Evolutionary conservation across 2,329 filamentous ascomycete genomes (phyloP).

Genomic region (Cylindrodendrum hubeiense): DNA sequence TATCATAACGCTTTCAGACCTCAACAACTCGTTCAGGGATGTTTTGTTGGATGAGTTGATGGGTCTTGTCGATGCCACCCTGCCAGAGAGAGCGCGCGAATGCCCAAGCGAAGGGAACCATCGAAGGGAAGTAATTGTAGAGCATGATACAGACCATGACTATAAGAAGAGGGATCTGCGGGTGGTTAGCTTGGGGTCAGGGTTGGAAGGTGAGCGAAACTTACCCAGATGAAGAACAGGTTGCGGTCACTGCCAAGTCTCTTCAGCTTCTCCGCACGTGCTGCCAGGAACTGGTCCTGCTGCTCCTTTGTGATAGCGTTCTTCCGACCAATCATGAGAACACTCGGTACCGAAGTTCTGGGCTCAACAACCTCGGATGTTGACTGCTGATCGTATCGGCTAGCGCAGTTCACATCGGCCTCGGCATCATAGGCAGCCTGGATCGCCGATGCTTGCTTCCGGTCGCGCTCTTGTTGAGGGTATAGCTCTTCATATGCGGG

Average conservation of each 20-base stretch:
- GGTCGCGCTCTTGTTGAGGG: conserved; percentile 66
- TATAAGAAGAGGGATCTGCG: conserved; percentile 63
- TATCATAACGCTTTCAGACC: conserved; percentile 39
- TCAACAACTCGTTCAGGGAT: conserved; percentile 43
- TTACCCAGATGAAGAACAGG: conserved; percentile 77
- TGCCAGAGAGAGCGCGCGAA: conserved; percentile 49
- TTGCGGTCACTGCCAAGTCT: conserved; percentile 73
- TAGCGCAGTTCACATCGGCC: conserved; percentile 69
- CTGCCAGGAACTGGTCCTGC: conserved; percentile 72
- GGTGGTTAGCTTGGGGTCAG: conserved; percentile 33
- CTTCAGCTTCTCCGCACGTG: conserved; percentile 73
- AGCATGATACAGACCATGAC: conserved; percentile 63
- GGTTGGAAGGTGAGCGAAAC: conserved; percentile 33
- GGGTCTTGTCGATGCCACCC: conserved; percentile 43
- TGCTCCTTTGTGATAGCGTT: conserved; percentile 74
- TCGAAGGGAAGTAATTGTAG: conserved; percentile 64
- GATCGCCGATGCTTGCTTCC: conserved; percentile 69
- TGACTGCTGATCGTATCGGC: conserved; percentile 62
- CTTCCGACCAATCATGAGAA: conserved; percentile 73
- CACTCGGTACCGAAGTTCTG: conserved; percentile 54
- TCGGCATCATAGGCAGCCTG: conserved; percentile 69
- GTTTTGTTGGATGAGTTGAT: conserved; percentile 44
- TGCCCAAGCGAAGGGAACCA: conserved; percentile 53
- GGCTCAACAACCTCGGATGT: conserved; percentile 52
- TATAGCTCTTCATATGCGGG: conserved; percentile 86